phyloP scores from a whole-genome alignment of 2,329 filamentous ascomycete species.

The Trichoderma semiorbis region DNA sequence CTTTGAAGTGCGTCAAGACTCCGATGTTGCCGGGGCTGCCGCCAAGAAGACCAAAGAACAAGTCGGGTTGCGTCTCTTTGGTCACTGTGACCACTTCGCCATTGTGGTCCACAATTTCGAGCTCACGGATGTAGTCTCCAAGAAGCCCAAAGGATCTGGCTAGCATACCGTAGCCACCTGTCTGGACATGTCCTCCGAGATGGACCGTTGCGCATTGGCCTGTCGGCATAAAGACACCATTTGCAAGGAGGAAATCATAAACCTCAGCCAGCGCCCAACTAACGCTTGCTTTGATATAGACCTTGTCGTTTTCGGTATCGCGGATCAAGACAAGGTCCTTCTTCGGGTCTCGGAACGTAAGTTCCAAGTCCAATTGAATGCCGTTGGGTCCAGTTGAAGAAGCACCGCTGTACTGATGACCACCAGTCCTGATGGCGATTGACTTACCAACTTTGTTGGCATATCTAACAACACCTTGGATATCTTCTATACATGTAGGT shows the following conservation, averaged over 20 bases:
- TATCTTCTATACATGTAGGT: not conserved
- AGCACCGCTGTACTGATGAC: not conserved
- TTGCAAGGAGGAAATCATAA: not conserved
- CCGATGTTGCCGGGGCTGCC: not conserved
- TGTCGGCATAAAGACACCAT: not conserved
- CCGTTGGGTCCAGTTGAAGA: not conserved
- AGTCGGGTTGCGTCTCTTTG: not conserved
- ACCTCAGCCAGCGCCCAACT: not conserved
- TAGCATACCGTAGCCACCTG: not conserved
- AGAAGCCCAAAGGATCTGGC: not conserved
- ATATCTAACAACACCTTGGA: constrained; percentile 1
- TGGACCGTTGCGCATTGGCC: not conserved
- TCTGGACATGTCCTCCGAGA: not conserved
- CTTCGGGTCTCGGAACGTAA: not conserved
- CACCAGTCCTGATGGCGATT: not conserved
- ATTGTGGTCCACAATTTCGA: not conserved
- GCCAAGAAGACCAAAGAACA: constrained; percentile 1
- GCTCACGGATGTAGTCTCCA: not conserved
- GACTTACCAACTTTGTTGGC: not conserved
- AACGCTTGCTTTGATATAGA: not conserved
- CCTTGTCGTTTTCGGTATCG: not conserved
- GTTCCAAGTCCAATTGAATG: constrained; percentile 1
- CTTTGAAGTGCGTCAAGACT: not conserved
- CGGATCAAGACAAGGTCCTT: not conserved
- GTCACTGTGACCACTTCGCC: not conserved